Base-by-base conservation (phyloP, 495 filamentous ascomycete genomes). In the Penicillium salamii region DNA sequence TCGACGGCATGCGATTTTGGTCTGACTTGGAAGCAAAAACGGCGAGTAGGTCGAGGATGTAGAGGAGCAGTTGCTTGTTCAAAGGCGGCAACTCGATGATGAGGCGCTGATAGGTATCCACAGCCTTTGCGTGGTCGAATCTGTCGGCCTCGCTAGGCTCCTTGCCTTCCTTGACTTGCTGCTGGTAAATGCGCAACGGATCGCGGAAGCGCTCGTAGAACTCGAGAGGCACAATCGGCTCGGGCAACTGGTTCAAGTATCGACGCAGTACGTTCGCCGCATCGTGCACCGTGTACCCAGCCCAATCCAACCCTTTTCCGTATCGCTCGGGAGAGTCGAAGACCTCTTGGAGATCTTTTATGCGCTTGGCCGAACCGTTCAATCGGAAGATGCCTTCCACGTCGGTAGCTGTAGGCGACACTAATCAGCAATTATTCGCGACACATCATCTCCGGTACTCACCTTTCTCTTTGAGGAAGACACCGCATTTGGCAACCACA, bases 381-480 rank as follows among this genome's bases (percentile, higher is more conserved):
- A 99, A 77, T 37, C 93, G 91, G 65, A 99, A 99, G 33, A 99
- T 99, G 18, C 93, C 93, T 65, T 97, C 92, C 14, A 97, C 83
- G 62, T 95, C 87, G 58, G 93, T 97, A 33, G 93, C 93, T 98
- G 66, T 34, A 20, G 6, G 24, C 9, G 26, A 36, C n/a, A 32
- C 19, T 4, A 15, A 52, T 63, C 19, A 63, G 59, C 35, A 14
- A 11, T 14, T 5, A 35, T 11, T 39, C 23, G 29, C 31, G 40
- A 32, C 34, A 49, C 21, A 36, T 5, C 12, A 11, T 11, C 7
- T 3, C 53, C 46, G 31, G 23, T 32, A 33, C 80, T 53, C 61
- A 96, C 93, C 93, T 85, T 96, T 97, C 66, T 99, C 93, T 65
- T 99, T 99, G 54, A 99, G 70, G 59, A 90, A 99, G 1, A 99